These are phyloP conservation scores for Penicillium riverlandense DNA, from an alignment of 495 filamentous ascomycete species.

Conservation along the genomic window DNA sequence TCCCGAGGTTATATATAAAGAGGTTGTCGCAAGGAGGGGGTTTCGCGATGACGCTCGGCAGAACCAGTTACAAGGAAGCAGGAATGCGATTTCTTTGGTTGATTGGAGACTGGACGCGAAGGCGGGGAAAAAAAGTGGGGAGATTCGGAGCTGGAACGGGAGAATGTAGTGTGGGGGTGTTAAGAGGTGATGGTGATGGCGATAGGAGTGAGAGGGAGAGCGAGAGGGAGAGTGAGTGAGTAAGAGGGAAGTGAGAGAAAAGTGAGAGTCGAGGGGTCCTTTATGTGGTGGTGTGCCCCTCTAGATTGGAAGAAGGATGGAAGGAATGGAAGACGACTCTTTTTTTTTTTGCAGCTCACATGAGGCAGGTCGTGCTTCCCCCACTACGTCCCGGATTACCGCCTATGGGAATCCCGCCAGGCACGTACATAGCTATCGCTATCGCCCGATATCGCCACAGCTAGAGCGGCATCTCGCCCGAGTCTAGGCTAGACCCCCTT, in stretches of 20 bases:
- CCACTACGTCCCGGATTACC: slow-evolving; percentile 22
- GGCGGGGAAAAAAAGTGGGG: slow-evolving; percentile 12
- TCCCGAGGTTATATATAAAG: too few relatives aligned
- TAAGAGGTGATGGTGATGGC: neutral
- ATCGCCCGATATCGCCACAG: slow-evolving; percentile 7
- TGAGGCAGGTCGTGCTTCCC: slow-evolving; percentile 9
- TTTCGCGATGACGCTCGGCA: too few relatives aligned
- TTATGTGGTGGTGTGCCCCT: neutral
- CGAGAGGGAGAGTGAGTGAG: neutral
- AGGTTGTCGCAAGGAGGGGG: too few relatives aligned
- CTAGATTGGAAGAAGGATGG: neutral
- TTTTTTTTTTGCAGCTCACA: slow-evolving; percentile 22
- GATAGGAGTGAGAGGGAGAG: neutral
- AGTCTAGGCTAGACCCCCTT: neutral
- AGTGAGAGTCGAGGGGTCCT: neutral
- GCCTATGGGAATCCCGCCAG: slow-evolving; percentile 27
- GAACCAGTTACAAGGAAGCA: too few relatives aligned
- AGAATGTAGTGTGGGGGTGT: too few relatives aligned
- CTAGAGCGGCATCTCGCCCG: neutral
- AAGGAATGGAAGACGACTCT: neutral
- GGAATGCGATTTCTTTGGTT: too few relatives aligned
- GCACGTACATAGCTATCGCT: slow-evolving; percentile 4
- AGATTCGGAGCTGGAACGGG: neutral
- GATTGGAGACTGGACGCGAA: neutral
- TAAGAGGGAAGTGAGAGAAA: neutral